A percentile compares a stretch with the other conserved stretches of the same genome.
These are phyloP conservation scores for Jaenimonas drosophilae DNA, from an alignment of 208 protist species.

Conservation along the genomic window DNA sequence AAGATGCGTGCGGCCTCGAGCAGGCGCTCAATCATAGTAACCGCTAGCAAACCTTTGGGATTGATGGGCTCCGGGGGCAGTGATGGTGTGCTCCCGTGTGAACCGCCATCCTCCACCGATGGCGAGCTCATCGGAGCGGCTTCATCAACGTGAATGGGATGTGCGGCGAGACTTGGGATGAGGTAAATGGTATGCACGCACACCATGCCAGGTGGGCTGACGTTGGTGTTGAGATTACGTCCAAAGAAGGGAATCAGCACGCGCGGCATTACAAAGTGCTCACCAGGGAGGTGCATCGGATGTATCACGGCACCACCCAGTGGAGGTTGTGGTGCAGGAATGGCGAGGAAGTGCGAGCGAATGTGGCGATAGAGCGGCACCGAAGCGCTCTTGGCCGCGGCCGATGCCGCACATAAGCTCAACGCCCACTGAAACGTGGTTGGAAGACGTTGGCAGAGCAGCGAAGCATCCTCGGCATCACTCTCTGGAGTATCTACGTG, in stretches of 20 bases:
- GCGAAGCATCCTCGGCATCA: not conserved
- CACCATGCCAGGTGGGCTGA: slow-evolving; percentile 7
- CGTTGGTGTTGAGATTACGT: slow-evolving; percentile 3
- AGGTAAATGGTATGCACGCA: slow-evolving; percentile 6
- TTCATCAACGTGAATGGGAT: not conserved
- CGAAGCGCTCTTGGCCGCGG: slow-evolving; percentile 22
- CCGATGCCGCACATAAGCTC: slow-evolving; percentile 36
- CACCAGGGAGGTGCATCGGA: not conserved
- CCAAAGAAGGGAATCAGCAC: slow-evolving; percentile 22
- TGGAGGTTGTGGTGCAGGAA: too few relatives aligned
- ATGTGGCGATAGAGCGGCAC: slow-evolving; percentile 33
- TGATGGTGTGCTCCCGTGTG: not conserved
- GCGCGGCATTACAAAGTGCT: slow-evolving; percentile 14
- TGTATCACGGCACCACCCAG: too few relatives aligned
- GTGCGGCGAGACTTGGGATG: not conserved
- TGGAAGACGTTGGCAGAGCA: slow-evolving; percentile 6
- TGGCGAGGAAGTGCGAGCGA: slow-evolving; percentile 3
- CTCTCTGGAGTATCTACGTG: not conserved
- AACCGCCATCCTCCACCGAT: not conserved
- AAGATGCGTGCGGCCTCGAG: not conserved
- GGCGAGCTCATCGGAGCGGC: not conserved
- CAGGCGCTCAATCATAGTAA: not conserved
- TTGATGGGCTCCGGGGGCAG: slow-evolving; percentile 1
- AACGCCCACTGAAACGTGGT: slow-evolving; percentile 19
- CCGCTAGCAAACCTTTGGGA: not conserved